phyloP scores from a whole-genome alignment of 495 filamentous ascomycete genomes.

The Choiromyces venosus region DNA sequence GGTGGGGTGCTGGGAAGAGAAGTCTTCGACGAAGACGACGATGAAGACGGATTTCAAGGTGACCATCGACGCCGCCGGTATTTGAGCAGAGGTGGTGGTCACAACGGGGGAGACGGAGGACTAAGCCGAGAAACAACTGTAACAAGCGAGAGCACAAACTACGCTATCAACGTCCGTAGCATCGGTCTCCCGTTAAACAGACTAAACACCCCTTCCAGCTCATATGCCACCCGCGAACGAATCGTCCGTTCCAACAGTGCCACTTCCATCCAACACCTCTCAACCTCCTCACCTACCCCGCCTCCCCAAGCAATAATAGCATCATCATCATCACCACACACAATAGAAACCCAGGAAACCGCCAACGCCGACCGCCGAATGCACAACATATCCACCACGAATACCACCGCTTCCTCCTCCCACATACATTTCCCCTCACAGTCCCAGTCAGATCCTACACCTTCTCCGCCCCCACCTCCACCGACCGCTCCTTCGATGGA shows the following conservation, averaged over 20 bases:
- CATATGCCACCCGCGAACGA: not conserved
- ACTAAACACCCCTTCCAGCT: not conserved
- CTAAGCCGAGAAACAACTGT: constrained; percentile 26
- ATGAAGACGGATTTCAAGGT: constrained; percentile 28
- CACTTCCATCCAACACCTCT: not conserved
- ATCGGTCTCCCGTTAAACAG: not conserved
- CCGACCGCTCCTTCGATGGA: constrained; percentile 34
- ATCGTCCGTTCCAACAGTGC: not conserved
- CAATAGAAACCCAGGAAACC: not conserved
- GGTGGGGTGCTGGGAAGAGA: constrained; percentile 92
- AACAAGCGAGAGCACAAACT: constrained; percentile 24
- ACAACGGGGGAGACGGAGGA: constrained; percentile 8
- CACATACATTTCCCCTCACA: constrained; percentile 29
- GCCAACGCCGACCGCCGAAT: not conserved
- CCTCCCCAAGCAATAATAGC: constrained; percentile 40
- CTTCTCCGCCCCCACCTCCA: constrained; percentile 19
- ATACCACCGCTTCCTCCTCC: constrained; percentile 20
- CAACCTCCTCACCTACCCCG: not conserved
- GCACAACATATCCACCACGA: constrained; percentile 27
- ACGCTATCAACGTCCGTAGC: constrained; percentile 22
- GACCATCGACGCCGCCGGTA: constrained; percentile 1
- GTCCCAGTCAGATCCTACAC: constrained; percentile 32
- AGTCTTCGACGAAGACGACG: constrained; percentile 90
- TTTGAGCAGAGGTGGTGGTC: not conserved
- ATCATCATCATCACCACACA: constrained; percentile 11